A percentile compares a stretch with the other conserved stretches of the same genome.
These are phyloP conservation scores for Scortechinia acanthostroma DNA, from an alignment of 2,329 filamentous ascomycete species.

Conservation along the genomic window DNA sequence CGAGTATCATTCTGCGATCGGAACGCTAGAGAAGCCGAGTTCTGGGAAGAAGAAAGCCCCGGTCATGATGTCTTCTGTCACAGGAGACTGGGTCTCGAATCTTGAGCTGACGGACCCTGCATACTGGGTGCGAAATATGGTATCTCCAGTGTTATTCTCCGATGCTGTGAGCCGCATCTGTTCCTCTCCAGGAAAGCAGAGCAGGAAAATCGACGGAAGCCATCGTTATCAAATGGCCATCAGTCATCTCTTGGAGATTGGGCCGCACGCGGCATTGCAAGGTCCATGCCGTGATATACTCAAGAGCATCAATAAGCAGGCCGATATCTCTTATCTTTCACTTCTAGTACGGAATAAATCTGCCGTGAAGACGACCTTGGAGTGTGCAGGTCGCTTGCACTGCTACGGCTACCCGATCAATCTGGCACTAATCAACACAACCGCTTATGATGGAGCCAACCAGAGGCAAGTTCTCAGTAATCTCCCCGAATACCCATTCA, in stretches of 20 bases:
- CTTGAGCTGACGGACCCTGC: constrained; percentile 12
- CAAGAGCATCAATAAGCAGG: constrained; percentile 6
- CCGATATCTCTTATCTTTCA: not conserved
- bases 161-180: constrained; percentile 15
- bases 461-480: not conserved
- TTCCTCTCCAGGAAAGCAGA: not conserved
- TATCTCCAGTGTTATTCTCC: constrained; percentile 23
- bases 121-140: constrained; percentile 30
- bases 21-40: too few relatives aligned
- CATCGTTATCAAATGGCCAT: constrained; percentile 3
- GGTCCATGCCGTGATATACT: constrained; percentile 20
- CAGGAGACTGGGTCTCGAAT: constrained; percentile 10
- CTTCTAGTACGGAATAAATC: not conserved
- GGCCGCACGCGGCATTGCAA: constrained; percentile 23
- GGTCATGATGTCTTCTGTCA: not conserved
- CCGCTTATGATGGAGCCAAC: not conserved
- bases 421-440: not conserved
- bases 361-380: not conserved
- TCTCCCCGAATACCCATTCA: not conserved
- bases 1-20: not conserved
- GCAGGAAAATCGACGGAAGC: not conserved
- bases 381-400: not conserved
- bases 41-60: not conserved
- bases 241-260: constrained; percentile 18
- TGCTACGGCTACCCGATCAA: not conserved